Conservation (phyloP, 495 filamentous ascomycete species). For the Friedmanniomyces endolithicus region DNA sequence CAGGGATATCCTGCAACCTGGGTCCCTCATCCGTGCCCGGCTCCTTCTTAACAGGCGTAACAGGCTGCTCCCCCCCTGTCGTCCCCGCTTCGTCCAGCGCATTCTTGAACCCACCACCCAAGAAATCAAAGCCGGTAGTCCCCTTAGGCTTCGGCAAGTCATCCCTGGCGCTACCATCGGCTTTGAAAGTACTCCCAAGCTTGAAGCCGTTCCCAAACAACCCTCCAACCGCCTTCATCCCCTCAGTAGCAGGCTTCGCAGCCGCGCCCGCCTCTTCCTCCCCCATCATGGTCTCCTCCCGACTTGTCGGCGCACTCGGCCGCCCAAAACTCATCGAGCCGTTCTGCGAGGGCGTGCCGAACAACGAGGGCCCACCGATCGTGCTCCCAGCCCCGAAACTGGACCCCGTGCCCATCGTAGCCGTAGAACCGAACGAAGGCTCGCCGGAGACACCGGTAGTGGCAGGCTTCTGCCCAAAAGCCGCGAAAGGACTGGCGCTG, state of each 20-base stretch:
- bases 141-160: conserved; percentile 42
- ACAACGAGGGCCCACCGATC: conserved; percentile 9
- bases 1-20: conserved; percentile 27
- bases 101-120: conserved; percentile 39
- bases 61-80: conserved; percentile 17
- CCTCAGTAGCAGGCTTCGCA: neutral
- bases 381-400: conserved; percentile 18
- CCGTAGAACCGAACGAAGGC: conserved; percentile 31
- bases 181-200: conserved; percentile 69
- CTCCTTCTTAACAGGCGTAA: conserved; percentile 42
- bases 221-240: conserved; percentile 29
- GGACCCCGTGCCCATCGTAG: conserved; percentile 24
- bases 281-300: conserved; percentile 16
- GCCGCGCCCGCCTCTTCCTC: conserved; percentile 7
- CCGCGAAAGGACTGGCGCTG: conserved; percentile 2
- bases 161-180: conserved; percentile 52
- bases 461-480: neutral
- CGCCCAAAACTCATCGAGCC: conserved; percentile 13
- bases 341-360: conserved; percentile 13
- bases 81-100: conserved; percentile 38
- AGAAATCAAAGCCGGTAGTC: conserved; percentile 26
- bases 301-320: conserved; percentile 4
- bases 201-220: conserved; percentile 55
- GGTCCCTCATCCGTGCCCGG: conserved; percentile 43
- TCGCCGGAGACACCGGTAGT: conserved; percentile 13